phyloP scores from a whole-genome alignment of 345 rosid genomes.

The Eucalyptus marginata region DNA sequence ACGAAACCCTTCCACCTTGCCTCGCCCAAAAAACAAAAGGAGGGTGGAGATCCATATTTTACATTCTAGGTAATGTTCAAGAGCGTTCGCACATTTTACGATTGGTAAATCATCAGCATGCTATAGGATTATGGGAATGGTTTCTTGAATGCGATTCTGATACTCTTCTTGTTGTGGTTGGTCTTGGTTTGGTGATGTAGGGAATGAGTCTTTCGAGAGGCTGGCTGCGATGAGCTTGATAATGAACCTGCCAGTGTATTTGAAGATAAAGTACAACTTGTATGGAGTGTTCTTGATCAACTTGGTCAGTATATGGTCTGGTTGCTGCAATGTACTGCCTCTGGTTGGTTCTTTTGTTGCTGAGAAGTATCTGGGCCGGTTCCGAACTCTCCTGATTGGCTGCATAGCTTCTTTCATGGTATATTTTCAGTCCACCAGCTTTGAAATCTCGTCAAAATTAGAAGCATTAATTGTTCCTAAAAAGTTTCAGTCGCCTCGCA shows the following conservation, averaged over 20 bases:
- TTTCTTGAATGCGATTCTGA: not conserved
- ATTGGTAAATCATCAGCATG: not conserved
- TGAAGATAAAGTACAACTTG: constrained; percentile 43
- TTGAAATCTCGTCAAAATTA: not conserved
- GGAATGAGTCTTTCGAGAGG: constrained; percentile 73
- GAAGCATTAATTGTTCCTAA: not conserved
- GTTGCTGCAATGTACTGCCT: constrained; percentile 48
- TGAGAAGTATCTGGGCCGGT: constrained; percentile 43
- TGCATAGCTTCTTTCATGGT: constrained; percentile 40
- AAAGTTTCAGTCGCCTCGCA: not conserved
- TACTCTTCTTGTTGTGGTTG: not conserved
- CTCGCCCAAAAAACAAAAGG: not conserved
- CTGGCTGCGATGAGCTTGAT: constrained; percentile 47
- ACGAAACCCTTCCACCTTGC: not conserved
- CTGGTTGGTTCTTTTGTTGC: constrained; percentile 54
- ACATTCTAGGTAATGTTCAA: constrained; percentile 12
- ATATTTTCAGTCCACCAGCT: not conserved
- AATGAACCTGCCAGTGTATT: constrained; percentile 54
- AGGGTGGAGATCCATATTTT: constrained; percentile 36
- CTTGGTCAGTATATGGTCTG: constrained; percentile 54
- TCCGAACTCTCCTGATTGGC: constrained; percentile 34
- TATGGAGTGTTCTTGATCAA: constrained; percentile 44
- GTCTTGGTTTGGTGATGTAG: constrained; percentile 7
- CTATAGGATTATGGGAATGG: not conserved
- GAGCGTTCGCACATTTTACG: not conserved